These are phyloP conservation scores for Colletotrichum godetiae DNA, from an alignment of 2,329 filamentous ascomycete species.

Conservation along the genomic window DNA sequence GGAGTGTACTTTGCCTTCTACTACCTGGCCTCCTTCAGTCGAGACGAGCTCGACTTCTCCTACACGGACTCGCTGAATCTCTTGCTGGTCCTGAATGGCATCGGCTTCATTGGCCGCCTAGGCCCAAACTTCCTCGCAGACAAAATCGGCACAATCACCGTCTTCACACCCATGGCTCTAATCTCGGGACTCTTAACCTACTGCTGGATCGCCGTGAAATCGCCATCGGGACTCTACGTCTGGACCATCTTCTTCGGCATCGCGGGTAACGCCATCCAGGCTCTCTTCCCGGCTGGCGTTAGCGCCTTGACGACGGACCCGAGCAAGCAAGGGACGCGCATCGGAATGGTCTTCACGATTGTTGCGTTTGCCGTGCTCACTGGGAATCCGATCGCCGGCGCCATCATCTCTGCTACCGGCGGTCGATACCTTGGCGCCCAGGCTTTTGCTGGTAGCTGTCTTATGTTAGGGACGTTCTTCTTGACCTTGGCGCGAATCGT, in stretches of 20 bases:
- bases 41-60: conserved; percentile 53
- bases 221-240: conserved; percentile 64
- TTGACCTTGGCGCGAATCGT: conserved; percentile 51
- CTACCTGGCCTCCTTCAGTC: conserved; percentile 65
- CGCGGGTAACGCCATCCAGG: conserved; percentile 72
- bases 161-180: conserved; percentile 62
- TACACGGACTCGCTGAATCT: conserved; percentile 68
- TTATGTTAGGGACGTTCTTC: conserved; percentile 55
- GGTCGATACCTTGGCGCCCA: conserved; percentile 61
- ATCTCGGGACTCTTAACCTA: conserved; percentile 57
- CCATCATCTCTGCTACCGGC: conserved; percentile 54
- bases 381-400: conserved; percentile 63
- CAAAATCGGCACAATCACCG: conserved; percentile 67
- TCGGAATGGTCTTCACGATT: conserved; percentile 69
- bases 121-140: conserved; percentile 70
- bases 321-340: conserved; percentile 62
- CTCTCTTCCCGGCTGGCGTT: conserved; percentile 72
- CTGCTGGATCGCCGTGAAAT: conserved; percentile 68
- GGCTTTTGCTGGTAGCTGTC: conserved; percentile 56
- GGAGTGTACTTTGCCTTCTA: conserved; percentile 69
- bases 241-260: conserved; percentile 75
- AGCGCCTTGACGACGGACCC: conserved; percentile 65
- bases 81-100: conserved; percentile 74
- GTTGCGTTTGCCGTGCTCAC: conserved; percentile 64
- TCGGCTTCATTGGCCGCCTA: conserved; percentile 68